A percentile compares a stretch with the other conserved stretches of the same genome.
Evolutionary conservation across 768 basidiomycete species (phyloP).

Genomic region (Kwoniella botswanensis): DNA sequence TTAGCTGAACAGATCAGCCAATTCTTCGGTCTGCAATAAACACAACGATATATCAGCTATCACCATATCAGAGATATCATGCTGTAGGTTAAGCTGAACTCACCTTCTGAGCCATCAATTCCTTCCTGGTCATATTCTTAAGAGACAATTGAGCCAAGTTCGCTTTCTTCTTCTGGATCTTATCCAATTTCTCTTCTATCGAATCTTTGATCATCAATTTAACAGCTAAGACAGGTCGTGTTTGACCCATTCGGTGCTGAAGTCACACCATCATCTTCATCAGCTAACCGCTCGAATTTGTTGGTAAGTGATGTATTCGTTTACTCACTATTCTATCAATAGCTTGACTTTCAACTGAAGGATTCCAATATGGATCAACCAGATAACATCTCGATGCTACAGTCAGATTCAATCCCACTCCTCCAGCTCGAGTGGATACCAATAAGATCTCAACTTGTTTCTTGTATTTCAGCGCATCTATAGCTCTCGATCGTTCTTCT

Average conservation of each 20-base stretch:
- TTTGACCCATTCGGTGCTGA: slow-evolving; percentile 95
- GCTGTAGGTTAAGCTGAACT: slow-evolving; percentile 15
- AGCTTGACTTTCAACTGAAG: slow-evolving; percentile 95
- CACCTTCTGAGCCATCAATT: slow-evolving; percentile 82
- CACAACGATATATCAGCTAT: slow-evolving; percentile 10
- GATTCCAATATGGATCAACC: slow-evolving; percentile 99
- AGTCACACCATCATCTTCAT: neutral
- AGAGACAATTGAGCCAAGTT: slow-evolving; percentile 93
- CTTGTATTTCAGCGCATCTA: slow-evolving; percentile 89
- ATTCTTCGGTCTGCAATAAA: slow-evolving; percentile 40
- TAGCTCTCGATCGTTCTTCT: slow-evolving; percentile 86
- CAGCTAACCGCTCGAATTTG: neutral
- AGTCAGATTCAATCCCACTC: slow-evolving; percentile 94
- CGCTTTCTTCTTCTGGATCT: slow-evolving; percentile 93
- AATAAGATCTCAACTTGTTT: slow-evolving; percentile 90
- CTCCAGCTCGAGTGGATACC: slow-evolving; percentile 94
- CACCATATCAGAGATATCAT: neutral
- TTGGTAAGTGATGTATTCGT: slow-evolving; percentile 1
- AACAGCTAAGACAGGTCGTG: slow-evolving; percentile 83
- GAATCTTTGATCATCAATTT: slow-evolving; percentile 93
- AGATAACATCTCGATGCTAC: slow-evolving; percentile 91
- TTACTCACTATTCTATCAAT: slow-evolving; percentile 88
- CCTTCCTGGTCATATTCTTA: slow-evolving; percentile 83
- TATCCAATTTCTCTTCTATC: slow-evolving; percentile 88
- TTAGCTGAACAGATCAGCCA: slow-evolving; percentile 45